These are phyloP conservation scores for Bjerkandera adusta DNA, from an alignment of 1,284 basidiomycete species.

Conservation along the genomic window DNA sequence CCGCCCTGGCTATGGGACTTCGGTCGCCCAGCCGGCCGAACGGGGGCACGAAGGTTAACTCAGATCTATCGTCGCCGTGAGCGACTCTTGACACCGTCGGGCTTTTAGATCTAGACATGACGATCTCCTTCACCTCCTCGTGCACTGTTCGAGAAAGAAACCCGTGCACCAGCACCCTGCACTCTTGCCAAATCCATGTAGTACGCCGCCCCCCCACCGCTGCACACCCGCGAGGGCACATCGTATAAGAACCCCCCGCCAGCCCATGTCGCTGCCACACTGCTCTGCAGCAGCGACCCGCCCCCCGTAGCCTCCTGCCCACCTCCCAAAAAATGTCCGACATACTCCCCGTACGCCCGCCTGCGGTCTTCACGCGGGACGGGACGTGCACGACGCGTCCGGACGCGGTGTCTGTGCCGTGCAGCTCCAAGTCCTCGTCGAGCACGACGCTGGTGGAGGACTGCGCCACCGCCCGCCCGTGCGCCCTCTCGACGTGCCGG, in stretches of 20 bases:
- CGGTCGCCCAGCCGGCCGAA: conserved; percentile 20
- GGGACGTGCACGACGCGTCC: too few species aligned
- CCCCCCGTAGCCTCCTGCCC: too few species aligned
- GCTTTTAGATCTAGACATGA: conserved; percentile 17
- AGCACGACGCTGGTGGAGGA: conserved; percentile 24
- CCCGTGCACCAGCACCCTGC: conserved; percentile 2
- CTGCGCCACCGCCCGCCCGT: conserved; percentile 15
- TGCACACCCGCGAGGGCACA: too few species aligned
- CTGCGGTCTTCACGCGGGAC: background rate
- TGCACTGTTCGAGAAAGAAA: conserved; percentile 16
- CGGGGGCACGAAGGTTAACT: conserved; percentile 31
- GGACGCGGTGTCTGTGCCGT: conserved; percentile 5
- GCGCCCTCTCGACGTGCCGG: conserved; percentile 41
- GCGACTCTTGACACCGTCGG: conserved; percentile 12
- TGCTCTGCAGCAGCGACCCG: too few species aligned
- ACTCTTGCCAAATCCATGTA: too few species aligned
- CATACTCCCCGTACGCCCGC: background rate
- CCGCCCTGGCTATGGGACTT: too few species aligned
- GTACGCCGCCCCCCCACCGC: too few species aligned
- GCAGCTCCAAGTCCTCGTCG: conserved; percentile 19
- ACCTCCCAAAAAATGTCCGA: background rate
- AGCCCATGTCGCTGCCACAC: too few species aligned
- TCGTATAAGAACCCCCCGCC: too few species aligned
- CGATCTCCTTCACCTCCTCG: conserved; percentile 16
- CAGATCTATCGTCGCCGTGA: conserved; percentile 20